Evolutionary conservation across 176 grass and related monocot species (phyloP).

Genomic region (Microstegium vimineum): DNA sequence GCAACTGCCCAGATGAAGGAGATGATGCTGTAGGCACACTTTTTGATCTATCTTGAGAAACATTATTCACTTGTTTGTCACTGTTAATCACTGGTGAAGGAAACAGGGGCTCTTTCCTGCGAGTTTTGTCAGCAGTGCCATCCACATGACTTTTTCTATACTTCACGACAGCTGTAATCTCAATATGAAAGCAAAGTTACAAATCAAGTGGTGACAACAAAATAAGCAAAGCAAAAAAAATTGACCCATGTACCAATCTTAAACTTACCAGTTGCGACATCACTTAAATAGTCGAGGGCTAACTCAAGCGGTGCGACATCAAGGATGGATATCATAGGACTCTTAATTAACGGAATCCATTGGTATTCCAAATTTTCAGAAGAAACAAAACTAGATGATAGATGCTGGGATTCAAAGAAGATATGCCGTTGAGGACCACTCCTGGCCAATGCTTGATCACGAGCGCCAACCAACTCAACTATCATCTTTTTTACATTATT

Average conservation of each 20-base stretch:
- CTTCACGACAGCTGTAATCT: conserved; percentile 60
- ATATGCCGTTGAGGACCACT: conserved; percentile 42
- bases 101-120: conserved; percentile 81
- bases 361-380: conserved; percentile 32
- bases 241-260: neutral
- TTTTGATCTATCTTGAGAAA: conserved; percentile 32
- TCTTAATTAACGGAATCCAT: conserved; percentile 66
- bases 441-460: conserved; percentile 63
- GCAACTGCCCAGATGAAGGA: conserved; percentile 45
- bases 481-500: conserved; percentile 71
- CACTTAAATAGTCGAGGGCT: conserved; percentile 62
- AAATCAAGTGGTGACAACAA: conserved; percentile 12
- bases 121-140: conserved; percentile 52
- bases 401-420: conserved; percentile 52
- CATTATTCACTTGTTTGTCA: conserved; percentile 29
- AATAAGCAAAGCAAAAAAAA: conserved; percentile 15
- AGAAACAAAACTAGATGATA: conserved; percentile 38
- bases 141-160: conserved; percentile 71
- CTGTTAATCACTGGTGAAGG: conserved; percentile 31
- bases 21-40: conserved; percentile 22
- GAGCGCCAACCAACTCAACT: conserved; percentile 64
- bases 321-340: conserved; percentile 67
- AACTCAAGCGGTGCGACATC: conserved; percentile 72
- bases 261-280: conserved; percentile 61
- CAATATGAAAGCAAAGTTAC: conserved; percentile 12